Evolutionary conservation across 2,329 filamentous ascomycete genomes (phyloP).

Genomic region (Fusarium incarnatum): DNA sequence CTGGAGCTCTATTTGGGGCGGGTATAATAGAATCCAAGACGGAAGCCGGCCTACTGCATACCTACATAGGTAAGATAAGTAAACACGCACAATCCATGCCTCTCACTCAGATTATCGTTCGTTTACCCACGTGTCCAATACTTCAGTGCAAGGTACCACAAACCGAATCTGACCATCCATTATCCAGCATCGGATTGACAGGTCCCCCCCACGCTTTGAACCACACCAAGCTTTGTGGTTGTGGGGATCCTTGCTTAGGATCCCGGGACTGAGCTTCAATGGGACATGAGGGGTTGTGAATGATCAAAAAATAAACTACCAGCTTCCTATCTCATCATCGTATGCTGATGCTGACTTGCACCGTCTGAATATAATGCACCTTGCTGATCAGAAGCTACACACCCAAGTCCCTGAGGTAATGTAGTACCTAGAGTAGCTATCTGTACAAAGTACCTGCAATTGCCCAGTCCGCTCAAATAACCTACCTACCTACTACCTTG

Average conservation of each 20-base stretch:
- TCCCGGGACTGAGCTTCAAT: conserved; percentile 21
- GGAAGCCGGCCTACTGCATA: neutral
- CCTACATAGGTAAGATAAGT: neutral
- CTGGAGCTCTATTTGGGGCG: conserved; percentile 2
- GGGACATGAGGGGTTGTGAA: conserved; percentile 10
- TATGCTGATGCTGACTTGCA: conserved; percentile 17
- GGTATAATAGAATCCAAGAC: neutral
- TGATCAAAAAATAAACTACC: conserved; percentile 16
- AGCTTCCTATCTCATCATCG: conserved; percentile 32
- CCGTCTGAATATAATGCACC: neutral
- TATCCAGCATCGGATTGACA: conserved; percentile 11
- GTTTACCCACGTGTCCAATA: conserved; percentile 30
- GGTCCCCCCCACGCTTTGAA: conserved; percentile 31
- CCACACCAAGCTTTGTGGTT: conserved; percentile 22
- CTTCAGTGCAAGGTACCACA: conserved; percentile 23
- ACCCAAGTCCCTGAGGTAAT: neutral
- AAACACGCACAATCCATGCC: neutral
- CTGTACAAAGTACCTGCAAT: neutral
- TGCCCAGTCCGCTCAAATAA: neutral
- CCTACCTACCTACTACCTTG: neutral
- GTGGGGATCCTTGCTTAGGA: conserved; percentile 23
- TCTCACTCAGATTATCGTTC: neutral
- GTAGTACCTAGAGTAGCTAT: neutral
- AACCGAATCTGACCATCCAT: neutral
- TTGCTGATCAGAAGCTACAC: neutral